Evolutionary conservation across 75 land plant species (phyloP).

Genomic region (Pinus taeda): DNA sequence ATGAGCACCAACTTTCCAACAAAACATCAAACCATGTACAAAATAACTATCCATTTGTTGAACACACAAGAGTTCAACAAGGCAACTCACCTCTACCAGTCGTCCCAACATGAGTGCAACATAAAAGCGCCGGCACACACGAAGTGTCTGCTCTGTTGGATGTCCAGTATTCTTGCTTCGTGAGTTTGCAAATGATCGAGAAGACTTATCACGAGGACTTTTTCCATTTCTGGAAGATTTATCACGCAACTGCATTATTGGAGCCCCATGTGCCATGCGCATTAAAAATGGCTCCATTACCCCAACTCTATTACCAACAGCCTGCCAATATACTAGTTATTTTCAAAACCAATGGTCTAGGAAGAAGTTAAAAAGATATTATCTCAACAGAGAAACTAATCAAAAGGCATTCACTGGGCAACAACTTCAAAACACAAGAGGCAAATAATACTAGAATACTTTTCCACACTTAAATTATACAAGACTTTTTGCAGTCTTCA

Average conservation of each 20-base stretch:
- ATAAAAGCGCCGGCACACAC: conserved; percentile 89
- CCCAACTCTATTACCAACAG: conserved; percentile 94
- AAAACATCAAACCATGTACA: too few relatives aligned
- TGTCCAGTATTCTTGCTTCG: conserved; percentile 14
- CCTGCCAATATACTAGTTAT: conserved; percentile 33
- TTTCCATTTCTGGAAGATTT: conserved; percentile 41
- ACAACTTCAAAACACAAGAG: too few relatives aligned
- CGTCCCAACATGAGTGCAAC: conserved; percentile 87
- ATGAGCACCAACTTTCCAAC: too few relatives aligned
- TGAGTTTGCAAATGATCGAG: conserved; percentile 12
- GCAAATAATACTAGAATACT: too few relatives aligned
- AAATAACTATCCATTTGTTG: background rate
- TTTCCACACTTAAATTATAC: too few relatives aligned
- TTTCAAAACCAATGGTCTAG: background rate
- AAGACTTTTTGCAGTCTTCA: too few relatives aligned
- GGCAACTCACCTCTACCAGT: conserved; percentile 77
- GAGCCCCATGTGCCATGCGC: conserved; percentile 99
- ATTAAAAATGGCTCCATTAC: conserved; percentile 87
- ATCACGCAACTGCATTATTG: conserved; percentile 35
- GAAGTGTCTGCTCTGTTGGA: conserved; percentile 58
- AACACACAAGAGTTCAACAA: background rate
- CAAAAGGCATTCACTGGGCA: too few relatives aligned
- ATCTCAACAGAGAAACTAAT: background rate
- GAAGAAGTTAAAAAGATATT: background rate
- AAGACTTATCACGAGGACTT: conserved; percentile 24